Base-by-base conservation (phyloP, 108 stramenopile species). In the Conticribra guillardii region DNA sequence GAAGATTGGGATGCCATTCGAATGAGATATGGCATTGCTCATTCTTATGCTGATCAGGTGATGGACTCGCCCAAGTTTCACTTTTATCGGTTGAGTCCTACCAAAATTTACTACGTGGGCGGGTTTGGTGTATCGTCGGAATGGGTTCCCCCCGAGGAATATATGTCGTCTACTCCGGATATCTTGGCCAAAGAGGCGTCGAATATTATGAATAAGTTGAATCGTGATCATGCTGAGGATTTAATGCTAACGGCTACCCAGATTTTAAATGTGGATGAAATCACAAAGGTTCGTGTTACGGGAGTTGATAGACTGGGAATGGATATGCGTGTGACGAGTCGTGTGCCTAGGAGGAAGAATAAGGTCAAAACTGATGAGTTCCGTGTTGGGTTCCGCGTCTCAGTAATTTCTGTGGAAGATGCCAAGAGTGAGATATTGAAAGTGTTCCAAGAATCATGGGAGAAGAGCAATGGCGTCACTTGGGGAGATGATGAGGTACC, bases 401-500 rank as follows among this genome's bases (percentile, higher is more conserved):
- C 93, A 4, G 94, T 94, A 57, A 89, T 90, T 76, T 93, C 85
- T 14, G 90, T 95, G 9, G 98, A 99, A 81, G 98, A 98, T 79
- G 98, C 98, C 33, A 98, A 99, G 71, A 94, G 93, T 45, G 97
- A 99, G 74, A 85, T 97, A 46, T 84, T 95, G 47, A 99, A 98
- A 74, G 82, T 98, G 15, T 97, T 98, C 60, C 98, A 99, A 81
- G 98, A 99, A 79, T 94, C 93, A 5, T 99, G 98, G 98, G 98
- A 99, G 83, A 89, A 87, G 44, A 89, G 73, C 30, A 83, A 96
- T 61, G 91, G 88, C 28, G 69, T 87, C 50, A 69, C 70, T 17
- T 95, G 88, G 90, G 88, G 82, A 29, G 84, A 83, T 62, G 84
- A 83, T 29, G 91, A 87, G 59, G 46, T 66, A 57, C 87, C 89